phyloP scores from a whole-genome alignment of 192 early-diverging fungal species.

The Coemansia sp. region DNA sequence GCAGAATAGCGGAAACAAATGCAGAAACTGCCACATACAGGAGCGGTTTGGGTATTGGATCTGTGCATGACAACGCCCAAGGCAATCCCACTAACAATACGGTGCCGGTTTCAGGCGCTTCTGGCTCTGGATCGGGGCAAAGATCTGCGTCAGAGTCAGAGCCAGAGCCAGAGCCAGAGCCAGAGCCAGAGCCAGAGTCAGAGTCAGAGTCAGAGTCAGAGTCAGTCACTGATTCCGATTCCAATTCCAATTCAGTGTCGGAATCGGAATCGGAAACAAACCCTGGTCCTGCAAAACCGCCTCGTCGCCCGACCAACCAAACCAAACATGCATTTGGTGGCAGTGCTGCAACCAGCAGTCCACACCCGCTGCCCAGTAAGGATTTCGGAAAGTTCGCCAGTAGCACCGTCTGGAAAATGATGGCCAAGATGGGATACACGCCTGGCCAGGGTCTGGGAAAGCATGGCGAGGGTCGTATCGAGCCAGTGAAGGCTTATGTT shows the following conservation, averaged over 20 bases:
- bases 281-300: background rate
- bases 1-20: background rate
- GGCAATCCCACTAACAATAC: background rate
- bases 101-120: background rate
- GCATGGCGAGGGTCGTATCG: slow-evolving; percentile 82
- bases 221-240: slow-evolving; percentile 1
- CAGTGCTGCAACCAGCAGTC: background rate
- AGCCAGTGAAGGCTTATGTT: slow-evolving; percentile 87
- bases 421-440: slow-evolving; percentile 91
- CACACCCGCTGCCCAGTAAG: slow-evolving; percentile 21
- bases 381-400: slow-evolving; percentile 88
- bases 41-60: no score
- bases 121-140: background rate
- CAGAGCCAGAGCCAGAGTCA: background rate
- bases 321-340: background rate
- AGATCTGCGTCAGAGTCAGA: background rate
- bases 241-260: slow-evolving; percentile 4
- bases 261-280: background rate
- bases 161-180: background rate
- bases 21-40: background rate
- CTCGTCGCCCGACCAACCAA: background rate
- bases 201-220: background rate
- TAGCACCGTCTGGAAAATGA: slow-evolving; percentile 74
- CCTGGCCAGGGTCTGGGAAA: slow-evolving; percentile 87
- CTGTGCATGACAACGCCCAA: background rate